These are phyloP conservation scores for Scenedesmus sp. DNA, from an alignment of 163 green algal species.

Conservation along the genomic window DNA sequence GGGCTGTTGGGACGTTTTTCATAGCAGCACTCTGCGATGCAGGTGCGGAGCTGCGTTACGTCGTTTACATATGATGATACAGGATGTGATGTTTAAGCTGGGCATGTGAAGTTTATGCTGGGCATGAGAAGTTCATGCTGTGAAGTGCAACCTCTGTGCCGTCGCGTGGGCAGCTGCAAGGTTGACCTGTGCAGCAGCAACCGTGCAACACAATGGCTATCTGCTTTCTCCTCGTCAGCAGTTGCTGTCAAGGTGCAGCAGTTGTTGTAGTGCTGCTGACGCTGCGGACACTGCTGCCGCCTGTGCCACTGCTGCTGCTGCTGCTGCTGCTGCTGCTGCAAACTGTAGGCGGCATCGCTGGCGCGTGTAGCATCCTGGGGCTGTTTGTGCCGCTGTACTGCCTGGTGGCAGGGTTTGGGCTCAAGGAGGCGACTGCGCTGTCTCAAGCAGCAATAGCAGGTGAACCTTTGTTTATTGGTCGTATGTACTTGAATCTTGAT, in stretches of 20 bases:
- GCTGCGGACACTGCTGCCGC: neutral
- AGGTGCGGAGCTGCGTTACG: neutral
- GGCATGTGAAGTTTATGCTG: too few relatives aligned
- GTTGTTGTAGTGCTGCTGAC: too few relatives aligned
- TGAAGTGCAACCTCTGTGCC: too few relatives aligned
- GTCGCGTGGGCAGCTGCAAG: too few relatives aligned
- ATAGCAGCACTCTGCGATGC: slow-evolving; percentile 21
- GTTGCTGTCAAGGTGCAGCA: too few relatives aligned
- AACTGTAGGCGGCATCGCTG: neutral
- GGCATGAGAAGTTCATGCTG: too few relatives aligned
- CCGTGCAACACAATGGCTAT: too few relatives aligned
- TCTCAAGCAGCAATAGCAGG: slow-evolving; percentile 36
- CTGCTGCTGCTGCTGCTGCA: neutral
- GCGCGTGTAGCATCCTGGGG: neutral
- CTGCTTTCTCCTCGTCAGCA: too few relatives aligned
- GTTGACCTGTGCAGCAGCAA: too few relatives aligned
- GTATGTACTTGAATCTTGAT: too few relatives aligned
- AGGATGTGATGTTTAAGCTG: neutral
- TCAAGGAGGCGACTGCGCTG: slow-evolving; percentile 42
- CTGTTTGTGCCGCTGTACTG: slow-evolving; percentile 26
- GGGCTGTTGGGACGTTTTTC: neutral
- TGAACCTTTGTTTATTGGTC: neutral
- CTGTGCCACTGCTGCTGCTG: neutral
- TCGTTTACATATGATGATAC: neutral
- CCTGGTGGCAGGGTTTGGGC: slow-evolving; percentile 7